Conservation (phyloP, 2,329 filamentous ascomycete genomes). For the Venturia oleaginea region DNA sequence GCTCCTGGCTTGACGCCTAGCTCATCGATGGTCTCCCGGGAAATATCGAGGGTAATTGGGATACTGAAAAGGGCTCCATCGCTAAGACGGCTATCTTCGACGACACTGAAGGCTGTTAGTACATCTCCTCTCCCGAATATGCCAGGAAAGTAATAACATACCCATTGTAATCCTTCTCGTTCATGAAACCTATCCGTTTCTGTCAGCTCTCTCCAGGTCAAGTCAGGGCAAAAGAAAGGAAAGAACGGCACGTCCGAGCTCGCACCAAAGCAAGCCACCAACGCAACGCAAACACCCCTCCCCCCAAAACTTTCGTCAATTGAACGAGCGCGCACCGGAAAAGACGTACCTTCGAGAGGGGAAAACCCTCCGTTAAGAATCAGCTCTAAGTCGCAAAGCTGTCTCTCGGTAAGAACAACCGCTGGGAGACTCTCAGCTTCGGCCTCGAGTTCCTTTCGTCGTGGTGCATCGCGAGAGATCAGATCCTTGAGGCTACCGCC, state of each 20-base stretch:
- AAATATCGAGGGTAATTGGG: constrained; percentile 88
- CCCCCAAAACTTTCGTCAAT: not conserved
- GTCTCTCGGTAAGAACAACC: constrained; percentile 78
- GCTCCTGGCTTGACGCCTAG: constrained; percentile 68
- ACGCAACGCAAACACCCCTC: not conserved
- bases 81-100: constrained; percentile 75
- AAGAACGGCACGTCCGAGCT: not conserved
- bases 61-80: constrained; percentile 92
- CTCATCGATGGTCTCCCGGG: constrained; percentile 63
- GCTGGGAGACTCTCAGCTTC: constrained; percentile 85
- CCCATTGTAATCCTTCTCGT: constrained; percentile 92
- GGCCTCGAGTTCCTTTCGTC: constrained; percentile 65
- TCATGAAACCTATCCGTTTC: constrained; percentile 71
- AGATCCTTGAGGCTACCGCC: constrained; percentile 98
- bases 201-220: not conserved
- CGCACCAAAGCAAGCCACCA: not conserved
- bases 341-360: constrained; percentile 73
- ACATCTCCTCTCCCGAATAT: not conserved
- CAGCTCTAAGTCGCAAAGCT: constrained; percentile 95
- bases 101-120: constrained; percentile 52
- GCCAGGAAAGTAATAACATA: constrained; percentile 34
- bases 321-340: not conserved
- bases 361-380: constrained; percentile 98
- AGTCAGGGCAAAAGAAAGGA: not conserved
- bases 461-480: constrained; percentile 80